A percentile compares a stretch with the other conserved stretches of the same genome.
Conservation (phyloP, 1,284 basidiomycete species). For the Filobasidium uniguttulatum region DNA sequence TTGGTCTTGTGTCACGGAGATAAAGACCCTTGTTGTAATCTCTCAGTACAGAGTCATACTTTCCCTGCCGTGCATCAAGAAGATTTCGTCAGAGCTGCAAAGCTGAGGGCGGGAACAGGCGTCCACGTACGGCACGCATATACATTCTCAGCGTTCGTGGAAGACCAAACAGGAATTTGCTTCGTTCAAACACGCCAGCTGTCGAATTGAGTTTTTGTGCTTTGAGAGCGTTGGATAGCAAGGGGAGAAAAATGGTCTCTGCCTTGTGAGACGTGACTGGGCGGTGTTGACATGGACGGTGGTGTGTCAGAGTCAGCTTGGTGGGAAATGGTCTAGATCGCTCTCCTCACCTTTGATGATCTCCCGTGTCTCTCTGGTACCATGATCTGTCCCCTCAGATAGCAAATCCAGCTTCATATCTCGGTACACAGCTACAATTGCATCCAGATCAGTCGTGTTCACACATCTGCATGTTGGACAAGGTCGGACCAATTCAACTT, state of each 20-base stretch:
- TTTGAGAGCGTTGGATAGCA: constrained; percentile 90
- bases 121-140: constrained; percentile 55
- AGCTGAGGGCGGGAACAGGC: background rate
- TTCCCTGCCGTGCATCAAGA: constrained; percentile 46
- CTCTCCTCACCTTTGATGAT: constrained; percentile 60
- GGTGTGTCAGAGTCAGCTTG: background rate
- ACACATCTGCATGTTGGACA: background rate
- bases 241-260: constrained; percentile 89
- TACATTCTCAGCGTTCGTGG: constrained; percentile 82
- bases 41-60: constrained; percentile 81
- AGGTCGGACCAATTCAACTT: constrained; percentile 24
- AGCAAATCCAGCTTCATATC: constrained; percentile 89
- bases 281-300: constrained; percentile 8
- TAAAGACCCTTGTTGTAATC: constrained; percentile 97
- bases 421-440: constrained; percentile 58
- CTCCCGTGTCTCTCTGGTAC: constrained; percentile 64
- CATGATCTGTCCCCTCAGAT: constrained; percentile 62
- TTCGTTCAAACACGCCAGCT: constrained; percentile 86
- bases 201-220: constrained; percentile 85
- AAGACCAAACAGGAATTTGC: constrained; percentile 97
- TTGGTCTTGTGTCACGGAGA: constrained; percentile 71
- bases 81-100: constrained; percentile 2
- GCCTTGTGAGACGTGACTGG: constrained; percentile 63
- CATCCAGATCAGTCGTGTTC: background rate
- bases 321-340: too few species aligned